These are phyloP conservation scores for Dothistroma pini DNA, from an alignment of 2,329 filamentous ascomycete genomes.

Conservation along the genomic window DNA sequence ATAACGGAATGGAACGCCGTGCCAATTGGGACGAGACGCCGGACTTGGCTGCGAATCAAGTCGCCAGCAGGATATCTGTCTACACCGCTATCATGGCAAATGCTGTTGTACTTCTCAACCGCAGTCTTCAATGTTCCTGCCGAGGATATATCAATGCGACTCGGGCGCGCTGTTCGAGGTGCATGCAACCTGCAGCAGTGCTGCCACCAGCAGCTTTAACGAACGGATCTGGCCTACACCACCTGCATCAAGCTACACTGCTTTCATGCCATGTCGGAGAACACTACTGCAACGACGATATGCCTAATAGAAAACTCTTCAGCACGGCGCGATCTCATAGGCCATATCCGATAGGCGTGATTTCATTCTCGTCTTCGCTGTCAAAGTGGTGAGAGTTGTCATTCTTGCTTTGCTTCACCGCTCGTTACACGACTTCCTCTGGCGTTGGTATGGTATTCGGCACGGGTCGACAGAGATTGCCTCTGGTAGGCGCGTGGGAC, in stretches of 20 bases:
- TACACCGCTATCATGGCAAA: conserved; percentile 8
- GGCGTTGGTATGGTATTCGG: not conserved
- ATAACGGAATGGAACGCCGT: not conserved
- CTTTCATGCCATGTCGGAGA: conserved; percentile 5
- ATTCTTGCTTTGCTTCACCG: conserved; percentile 11
- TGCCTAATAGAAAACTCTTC: conserved; percentile 22
- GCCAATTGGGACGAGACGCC: not conserved
- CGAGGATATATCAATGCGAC: conserved; percentile 1
- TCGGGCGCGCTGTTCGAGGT: not conserved
- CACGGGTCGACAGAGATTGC: conserved; percentile 5
- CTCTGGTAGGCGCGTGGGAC: conserved; percentile 4
- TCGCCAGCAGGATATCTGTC: not conserved
- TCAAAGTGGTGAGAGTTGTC: conserved; percentile 9
- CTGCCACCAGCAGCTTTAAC: conserved; percentile 4
- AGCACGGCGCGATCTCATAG: conserved; percentile 11
- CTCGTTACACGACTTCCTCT: conserved; percentile 13
- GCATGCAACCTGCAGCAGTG: not conserved
- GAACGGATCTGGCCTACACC: conserved; percentile 14
- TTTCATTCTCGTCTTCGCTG: not conserved
- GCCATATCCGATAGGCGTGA: conserved; percentile 1
- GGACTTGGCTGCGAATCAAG: not conserved
- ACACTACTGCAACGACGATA: conserved; percentile 19
- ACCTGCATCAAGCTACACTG: conserved; percentile 16
- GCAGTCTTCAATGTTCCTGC: conserved; percentile 9
- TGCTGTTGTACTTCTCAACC: conserved; percentile 16